Percentiles rank a stretch among this genome's conserved stretches.
Evolutionary conservation across 345 rosid genomes (phyloP).

Genomic region (Salix caprea): DNA sequence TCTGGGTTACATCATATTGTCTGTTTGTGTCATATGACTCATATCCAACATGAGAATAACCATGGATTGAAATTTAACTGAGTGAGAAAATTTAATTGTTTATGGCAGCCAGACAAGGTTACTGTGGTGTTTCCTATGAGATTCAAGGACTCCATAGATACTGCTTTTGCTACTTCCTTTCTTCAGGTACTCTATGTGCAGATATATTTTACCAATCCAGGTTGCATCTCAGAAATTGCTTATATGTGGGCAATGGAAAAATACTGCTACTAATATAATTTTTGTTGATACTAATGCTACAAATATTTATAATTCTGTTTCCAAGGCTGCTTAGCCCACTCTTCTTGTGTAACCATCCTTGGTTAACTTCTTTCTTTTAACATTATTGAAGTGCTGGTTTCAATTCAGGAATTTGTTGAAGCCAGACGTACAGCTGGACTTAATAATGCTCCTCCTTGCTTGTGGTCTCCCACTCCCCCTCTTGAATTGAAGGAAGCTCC

Average conservation of each 20-base stretch:
- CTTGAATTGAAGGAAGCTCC: conserved; percentile 65
- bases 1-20: not conserved
- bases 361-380: conserved; percentile 9
- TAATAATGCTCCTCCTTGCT: conserved; percentile 78
- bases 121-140: conserved; percentile 91
- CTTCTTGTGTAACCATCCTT: conserved; percentile 9
- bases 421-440: conserved; percentile 81
- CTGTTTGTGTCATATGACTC: not conserved
- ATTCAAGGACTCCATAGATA: conserved; percentile 80
- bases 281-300: not conserved
- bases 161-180: conserved; percentile 80
- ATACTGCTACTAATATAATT: not conserved
- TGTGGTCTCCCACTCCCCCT: conserved; percentile 78
- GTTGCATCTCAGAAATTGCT: conserved; percentile 1
- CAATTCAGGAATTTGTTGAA: conserved; percentile 77
- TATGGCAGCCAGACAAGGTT: conserved; percentile 74
- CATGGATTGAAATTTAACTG: conserved; percentile 1
- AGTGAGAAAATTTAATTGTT: conserved; percentile 6
- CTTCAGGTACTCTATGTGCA: conserved; percentile 56
- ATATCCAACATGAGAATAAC: not conserved
- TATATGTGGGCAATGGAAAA: not conserved
- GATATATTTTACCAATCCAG: not conserved
- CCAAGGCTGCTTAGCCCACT: not conserved
- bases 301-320: not conserved
- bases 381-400: conserved; percentile 7